Evolutionary conservation across 768 basidiomycete genomes (phyloP), one percentile per base, ranked within the genome.

Genomic region (Pleurotus salmoneostramineus): DNA sequence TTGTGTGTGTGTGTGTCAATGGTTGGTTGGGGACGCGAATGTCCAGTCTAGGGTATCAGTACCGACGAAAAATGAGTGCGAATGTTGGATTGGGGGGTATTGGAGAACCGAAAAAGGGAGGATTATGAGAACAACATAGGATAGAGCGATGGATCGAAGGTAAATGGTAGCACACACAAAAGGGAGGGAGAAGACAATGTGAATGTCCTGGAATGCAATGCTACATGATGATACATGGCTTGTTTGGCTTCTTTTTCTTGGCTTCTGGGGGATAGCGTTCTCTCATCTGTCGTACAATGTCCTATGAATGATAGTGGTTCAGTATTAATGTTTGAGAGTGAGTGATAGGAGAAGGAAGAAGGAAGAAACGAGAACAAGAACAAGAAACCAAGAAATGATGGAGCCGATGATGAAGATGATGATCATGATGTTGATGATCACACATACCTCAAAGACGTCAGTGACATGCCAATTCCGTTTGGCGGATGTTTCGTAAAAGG

Each of bases 401-500:
- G 2, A 27, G 21, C 21, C 3, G 40, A 55, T 55, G 37, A 43
- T 10, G 52, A 54, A 40, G 37, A 14, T 5, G 27, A 43, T 12
- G 6, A 42, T 17, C 15, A 37, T 35, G 21, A 4, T 43, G 50
- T 14, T 40, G 50, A 52, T 34, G 50, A 52, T 52, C 14, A 52
- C 5, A 11, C n/a, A 43, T 55, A 55, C 52, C 63, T 89, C 84
- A 66, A 93, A 93, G 14, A 88, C 90, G 40, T 91, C 89, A 6
- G 73, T 72, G 55, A 93, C 79, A 63, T 93, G 84, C 90, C 88
- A 91, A 65, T 92, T 85, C 48, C 83, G 78, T 69, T 93, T 93
- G 7, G 91, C 89, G n/a, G 90, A 92, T 2, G 91, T 93, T 72
- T 93, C 92, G 66, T 88, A 93, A 65, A 91, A 89, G 7, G 79